Evolutionary conservation across 805 yeast species (phyloP).

Genomic region (Hanseniaspora jakobsenii): DNA sequence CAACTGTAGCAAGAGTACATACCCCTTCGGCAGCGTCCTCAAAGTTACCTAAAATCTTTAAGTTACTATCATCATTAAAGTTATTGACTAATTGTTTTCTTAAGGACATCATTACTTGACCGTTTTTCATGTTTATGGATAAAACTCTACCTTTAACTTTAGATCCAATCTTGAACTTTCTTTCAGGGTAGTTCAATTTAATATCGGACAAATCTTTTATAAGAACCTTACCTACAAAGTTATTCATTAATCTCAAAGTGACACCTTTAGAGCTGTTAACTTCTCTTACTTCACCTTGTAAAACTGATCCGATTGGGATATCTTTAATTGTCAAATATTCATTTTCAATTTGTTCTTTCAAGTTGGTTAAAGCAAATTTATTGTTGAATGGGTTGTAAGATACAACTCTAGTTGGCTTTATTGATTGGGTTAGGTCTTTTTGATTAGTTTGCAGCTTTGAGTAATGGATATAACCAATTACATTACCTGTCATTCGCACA

Average conservation of each 20-base stretch:
- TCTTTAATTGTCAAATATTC: constrained; percentile 59
- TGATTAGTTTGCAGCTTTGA: constrained; percentile 46
- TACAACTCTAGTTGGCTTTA: constrained; percentile 64
- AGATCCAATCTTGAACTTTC: constrained; percentile 76
- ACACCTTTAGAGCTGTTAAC: constrained; percentile 54
- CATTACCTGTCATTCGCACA: constrained; percentile 44
- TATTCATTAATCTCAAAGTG: constrained; percentile 49
- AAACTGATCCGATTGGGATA: constrained; percentile 60
- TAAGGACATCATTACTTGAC: constrained; percentile 52
- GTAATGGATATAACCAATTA: constrained; percentile 63
- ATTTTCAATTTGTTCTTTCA: constrained; percentile 50
- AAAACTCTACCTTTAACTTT: constrained; percentile 67
- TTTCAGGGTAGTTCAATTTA: constrained; percentile 75
- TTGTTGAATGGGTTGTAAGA: constrained; percentile 60
- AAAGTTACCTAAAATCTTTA: constrained; percentile 30
- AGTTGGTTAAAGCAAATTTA: constrained; percentile 53
- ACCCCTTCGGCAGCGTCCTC: constrained; percentile 40
- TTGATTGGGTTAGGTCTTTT: constrained; percentile 43
- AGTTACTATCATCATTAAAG: constrained; percentile 27
- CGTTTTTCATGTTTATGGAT: constrained; percentile 33
- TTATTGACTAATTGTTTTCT: constrained; percentile 69
- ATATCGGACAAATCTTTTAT: constrained; percentile 71
- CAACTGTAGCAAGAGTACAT: constrained; percentile 60
- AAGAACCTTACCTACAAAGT: constrained; percentile 65
- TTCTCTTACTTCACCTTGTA: constrained; percentile 42